Percentiles rank a stretch among this genome's conserved stretches.
phyloP scores from a whole-genome alignment of 2,329 filamentous ascomycete genomes.

The Pestalotiopsis fici region DNA sequence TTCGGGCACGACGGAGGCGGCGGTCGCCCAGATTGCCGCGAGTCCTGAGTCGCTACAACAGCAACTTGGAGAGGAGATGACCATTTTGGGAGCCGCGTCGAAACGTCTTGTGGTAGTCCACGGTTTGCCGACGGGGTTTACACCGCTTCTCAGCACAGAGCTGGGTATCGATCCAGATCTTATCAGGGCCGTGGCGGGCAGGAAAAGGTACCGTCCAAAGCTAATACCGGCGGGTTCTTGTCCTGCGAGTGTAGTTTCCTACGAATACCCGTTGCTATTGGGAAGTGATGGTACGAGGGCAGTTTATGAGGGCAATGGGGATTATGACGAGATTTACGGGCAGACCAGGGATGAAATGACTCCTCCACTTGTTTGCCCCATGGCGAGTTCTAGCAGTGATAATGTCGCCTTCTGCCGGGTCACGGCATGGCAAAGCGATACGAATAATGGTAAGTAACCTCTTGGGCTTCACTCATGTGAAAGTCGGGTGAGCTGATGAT shows the following conservation, averaged over 20 bases:
- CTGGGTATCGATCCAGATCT: slow-evolving; percentile 30
- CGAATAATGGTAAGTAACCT: not conserved
- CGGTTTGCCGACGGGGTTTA: slow-evolving; percentile 21
- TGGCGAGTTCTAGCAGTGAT: not conserved
- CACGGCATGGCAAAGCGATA: not conserved
- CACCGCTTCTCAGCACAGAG: slow-evolving; percentile 20
- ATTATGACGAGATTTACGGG: not conserved
- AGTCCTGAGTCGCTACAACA: not conserved
- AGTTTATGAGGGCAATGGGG: not conserved
- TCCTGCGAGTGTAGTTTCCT: not conserved
- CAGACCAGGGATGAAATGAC: not conserved
- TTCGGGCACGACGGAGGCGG: not conserved
- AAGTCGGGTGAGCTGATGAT: not conserved
- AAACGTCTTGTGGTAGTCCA: slow-evolving; percentile 21
- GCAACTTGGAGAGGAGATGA: not conserved
- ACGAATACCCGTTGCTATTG: not conserved
- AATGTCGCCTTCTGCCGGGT: not conserved
- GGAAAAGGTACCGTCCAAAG: slow-evolving; percentile 24
- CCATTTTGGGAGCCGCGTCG: not conserved
- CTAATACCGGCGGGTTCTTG: not conserved
- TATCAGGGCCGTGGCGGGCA: slow-evolving; percentile 28
- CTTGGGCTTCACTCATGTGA: not conserved
- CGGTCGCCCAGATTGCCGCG: not conserved
- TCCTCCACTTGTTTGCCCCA: not conserved
- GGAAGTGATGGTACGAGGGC: not conserved